Evolutionary conservation across 2,329 filamentous ascomycete genomes (phyloP).

Genomic region (Cercospora berteroae): DNA sequence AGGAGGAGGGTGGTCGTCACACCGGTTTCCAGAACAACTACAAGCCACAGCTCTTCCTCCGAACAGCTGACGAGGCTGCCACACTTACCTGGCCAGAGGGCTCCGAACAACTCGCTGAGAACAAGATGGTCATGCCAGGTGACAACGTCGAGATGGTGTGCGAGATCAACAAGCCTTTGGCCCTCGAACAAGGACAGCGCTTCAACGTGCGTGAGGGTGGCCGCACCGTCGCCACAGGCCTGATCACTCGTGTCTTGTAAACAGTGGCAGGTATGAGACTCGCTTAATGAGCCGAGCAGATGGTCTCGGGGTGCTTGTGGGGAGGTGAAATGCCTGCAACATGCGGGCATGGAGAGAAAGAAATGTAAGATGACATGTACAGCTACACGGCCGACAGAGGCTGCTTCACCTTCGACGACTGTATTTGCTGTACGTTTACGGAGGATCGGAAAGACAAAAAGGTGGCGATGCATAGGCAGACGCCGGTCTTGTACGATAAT

Average conservation of each 20-base stretch:
- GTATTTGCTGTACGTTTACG: conserved; percentile 25
- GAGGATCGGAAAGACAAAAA: conserved; percentile 8
- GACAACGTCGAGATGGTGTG: conserved; percentile 99
- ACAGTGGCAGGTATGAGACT: not conserved
- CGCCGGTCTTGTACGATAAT: conserved; percentile 21
- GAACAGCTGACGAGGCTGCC: conserved; percentile 77
- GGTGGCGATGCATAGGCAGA: conserved; percentile 21
- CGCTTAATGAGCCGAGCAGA: not conserved
- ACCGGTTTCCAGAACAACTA: conserved; percentile 96
- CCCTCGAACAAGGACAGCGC: conserved; percentile 86
- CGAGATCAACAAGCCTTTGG: conserved; percentile 78
- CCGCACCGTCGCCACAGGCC: conserved; percentile 51
- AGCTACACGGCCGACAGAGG: conserved; percentile 9
- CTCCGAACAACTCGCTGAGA: conserved; percentile 61
- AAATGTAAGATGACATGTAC: conserved; percentile 15
- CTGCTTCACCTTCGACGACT: conserved; percentile 20
- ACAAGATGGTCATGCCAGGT: conserved; percentile 92
- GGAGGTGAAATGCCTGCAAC: not conserved
- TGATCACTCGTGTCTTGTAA: conserved; percentile 41
- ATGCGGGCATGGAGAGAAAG: not conserved
- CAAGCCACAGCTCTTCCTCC: conserved; percentile 92
- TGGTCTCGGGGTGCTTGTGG: not conserved
- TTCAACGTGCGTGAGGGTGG: conserved; percentile 99
- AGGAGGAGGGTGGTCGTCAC: conserved; percentile 97
- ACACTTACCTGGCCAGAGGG: conserved; percentile 84